Conservation (phyloP, 129 eudicot genomes). For the Flaveria sonorensis region DNA sequence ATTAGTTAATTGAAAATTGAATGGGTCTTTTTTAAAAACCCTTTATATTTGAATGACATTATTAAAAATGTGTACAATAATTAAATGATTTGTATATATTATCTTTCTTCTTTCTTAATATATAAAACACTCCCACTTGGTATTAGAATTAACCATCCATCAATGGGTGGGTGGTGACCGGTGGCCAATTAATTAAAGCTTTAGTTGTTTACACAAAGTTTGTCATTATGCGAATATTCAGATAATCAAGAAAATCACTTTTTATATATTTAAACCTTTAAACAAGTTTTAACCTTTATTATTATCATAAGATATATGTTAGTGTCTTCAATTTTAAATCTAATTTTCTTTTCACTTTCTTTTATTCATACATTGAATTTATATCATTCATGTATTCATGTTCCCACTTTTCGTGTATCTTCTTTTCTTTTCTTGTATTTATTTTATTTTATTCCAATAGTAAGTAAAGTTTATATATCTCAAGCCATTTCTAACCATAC, state of each 20-base stretch:
- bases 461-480: too few species aligned
- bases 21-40: not conserved
- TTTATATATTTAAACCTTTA: not conserved
- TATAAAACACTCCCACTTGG: slow-evolving; percentile 26
- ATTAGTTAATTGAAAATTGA: not conserved
- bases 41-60: not conserved
- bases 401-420: too few species aligned
- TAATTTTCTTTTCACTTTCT: too few species aligned
- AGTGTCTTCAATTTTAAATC: too few species aligned
- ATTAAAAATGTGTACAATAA: not conserved
- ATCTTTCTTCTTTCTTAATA: not conserved
- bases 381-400: too few species aligned
- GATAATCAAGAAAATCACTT: not conserved
- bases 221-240: not conserved
- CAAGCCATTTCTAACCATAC: too few species aligned
- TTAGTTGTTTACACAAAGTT: not conserved
- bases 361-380: too few species aligned
- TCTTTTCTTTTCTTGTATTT: too few species aligned
- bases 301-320: too few species aligned
- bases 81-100: not conserved
- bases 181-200: slow-evolving; percentile 2
- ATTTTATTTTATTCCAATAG: too few species aligned
- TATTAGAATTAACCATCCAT: not conserved
- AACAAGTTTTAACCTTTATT: too few species aligned
- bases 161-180: slow-evolving; percentile 13